Conservation (phyloP, 2,329 filamentous ascomycete species). For the Sclerotinia trifoliorum region DNA sequence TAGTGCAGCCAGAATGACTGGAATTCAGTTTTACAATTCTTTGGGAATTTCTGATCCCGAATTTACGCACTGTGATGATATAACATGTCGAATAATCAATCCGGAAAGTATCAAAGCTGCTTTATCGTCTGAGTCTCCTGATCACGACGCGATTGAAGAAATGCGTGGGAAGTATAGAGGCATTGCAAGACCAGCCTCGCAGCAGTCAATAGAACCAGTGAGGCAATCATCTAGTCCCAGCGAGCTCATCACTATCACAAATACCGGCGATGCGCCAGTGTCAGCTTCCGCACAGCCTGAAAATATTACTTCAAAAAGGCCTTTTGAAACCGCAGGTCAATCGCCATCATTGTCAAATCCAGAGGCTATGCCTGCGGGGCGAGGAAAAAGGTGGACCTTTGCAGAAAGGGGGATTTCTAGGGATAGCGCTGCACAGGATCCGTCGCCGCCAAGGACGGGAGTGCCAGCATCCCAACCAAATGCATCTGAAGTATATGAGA, state of each 20-base stretch:
- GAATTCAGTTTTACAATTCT: conserved; percentile 11
- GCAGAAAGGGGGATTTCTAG: background rate
- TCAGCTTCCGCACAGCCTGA: background rate
- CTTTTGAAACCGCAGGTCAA: background rate
- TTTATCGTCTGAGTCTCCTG: background rate
- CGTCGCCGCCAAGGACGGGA: background rate
- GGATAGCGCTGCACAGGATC: background rate
- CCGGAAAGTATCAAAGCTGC: conserved; percentile 8
- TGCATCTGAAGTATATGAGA: background rate
- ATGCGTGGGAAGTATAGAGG: background rate
- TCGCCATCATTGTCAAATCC: background rate
- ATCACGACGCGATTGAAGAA: conserved; percentile 3
- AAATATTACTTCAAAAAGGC: background rate
- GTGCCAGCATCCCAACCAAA: background rate
- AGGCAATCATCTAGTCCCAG: background rate
- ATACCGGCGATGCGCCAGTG: background rate
- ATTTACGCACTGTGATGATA: background rate
- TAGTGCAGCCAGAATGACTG: background rate
- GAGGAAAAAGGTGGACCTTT: background rate
- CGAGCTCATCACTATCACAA: background rate
- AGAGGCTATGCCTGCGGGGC: background rate
- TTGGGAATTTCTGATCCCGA: conserved; percentile 2
- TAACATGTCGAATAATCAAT: conserved; percentile 1
- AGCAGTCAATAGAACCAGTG: background rate
- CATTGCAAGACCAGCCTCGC: background rate